Percentiles rank a stretch among this genome's conserved stretches.
Conservation (phyloP, 2,329 filamentous ascomycete species). For the Xylaria sp. region DNA sequence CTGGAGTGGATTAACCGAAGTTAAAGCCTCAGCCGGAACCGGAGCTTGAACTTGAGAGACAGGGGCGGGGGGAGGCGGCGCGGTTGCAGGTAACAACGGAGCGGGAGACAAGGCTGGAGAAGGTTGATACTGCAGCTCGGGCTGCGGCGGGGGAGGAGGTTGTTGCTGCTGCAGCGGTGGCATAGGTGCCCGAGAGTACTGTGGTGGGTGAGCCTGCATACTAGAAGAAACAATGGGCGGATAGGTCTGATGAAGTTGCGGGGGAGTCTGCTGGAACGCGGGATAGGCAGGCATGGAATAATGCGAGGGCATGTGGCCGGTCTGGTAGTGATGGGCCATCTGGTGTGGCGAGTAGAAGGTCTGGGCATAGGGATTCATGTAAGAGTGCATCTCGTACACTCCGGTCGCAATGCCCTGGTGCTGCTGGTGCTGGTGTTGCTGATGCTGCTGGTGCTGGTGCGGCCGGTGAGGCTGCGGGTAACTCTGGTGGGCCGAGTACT, state of each 20-base stretch:
- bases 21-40: slow-evolving; percentile 42
- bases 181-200: slow-evolving; percentile 41
- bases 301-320: slow-evolving; percentile 40
- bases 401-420: slow-evolving; percentile 30
- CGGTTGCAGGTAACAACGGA: slow-evolving; percentile 39
- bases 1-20: slow-evolving; percentile 46
- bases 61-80: slow-evolving; percentile 38
- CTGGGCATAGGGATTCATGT: slow-evolving; percentile 46
- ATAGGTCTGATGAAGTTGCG: slow-evolving; percentile 47
- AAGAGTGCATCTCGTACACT: slow-evolving; percentile 43
- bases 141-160: not conserved
- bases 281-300: slow-evolving; percentile 40
- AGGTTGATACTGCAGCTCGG: slow-evolving; percentile 25
- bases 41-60: slow-evolving; percentile 45
- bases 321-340: slow-evolving; percentile 57
- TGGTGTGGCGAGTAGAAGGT: slow-evolving; percentile 44
- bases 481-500: slow-evolving; percentile 34
- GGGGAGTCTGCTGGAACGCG: slow-evolving; percentile 25
- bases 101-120: slow-evolving; percentile 53
- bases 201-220: slow-evolving; percentile 36
- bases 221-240: slow-evolving; percentile 44
- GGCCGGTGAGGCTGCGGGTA: slow-evolving; percentile 35
- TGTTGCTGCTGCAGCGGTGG: not conserved
- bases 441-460: slow-evolving; percentile 32
- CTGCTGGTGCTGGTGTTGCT: slow-evolving; percentile 19